phyloP scores from a whole-genome alignment of 805 yeast species.

The Limtongia smithiae region DNA sequence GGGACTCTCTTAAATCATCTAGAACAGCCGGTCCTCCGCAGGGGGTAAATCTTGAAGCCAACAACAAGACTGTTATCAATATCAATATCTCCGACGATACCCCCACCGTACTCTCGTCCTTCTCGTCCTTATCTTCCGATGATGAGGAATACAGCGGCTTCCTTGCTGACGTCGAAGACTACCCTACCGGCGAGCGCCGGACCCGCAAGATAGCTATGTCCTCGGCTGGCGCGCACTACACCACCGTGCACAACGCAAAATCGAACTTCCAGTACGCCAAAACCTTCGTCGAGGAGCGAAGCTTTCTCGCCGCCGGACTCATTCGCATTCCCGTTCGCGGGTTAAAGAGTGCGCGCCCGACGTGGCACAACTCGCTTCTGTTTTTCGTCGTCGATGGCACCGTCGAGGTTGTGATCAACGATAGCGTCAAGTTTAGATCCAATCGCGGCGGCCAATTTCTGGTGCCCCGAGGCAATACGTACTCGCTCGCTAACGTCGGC shows the following conservation, averaged over 20 bases:
- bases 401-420: slow-evolving; percentile 62
- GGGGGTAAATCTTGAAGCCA: too few species aligned
- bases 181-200: slow-evolving; percentile 5
- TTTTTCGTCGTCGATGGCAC: slow-evolving; percentile 73
- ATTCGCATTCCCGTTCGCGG: slow-evolving; percentile 58
- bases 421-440: slow-evolving; percentile 52
- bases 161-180: slow-evolving; percentile 12
- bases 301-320: slow-evolving; percentile 66
- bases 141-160: slow-evolving; percentile 9
- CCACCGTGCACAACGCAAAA: not conserved
- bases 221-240: slow-evolving; percentile 1
- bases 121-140: not conserved
- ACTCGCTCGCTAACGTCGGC: slow-evolving; percentile 39
- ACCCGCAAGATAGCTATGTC: slow-evolving; percentile 8
- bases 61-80: too few species aligned
- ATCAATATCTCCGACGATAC: slow-evolving; percentile 16
- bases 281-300: slow-evolving; percentile 27
- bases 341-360: slow-evolving; percentile 52
- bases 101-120: not conserved
- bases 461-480: slow-evolving; percentile 58
- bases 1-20: too few species aligned
- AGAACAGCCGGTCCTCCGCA: too few species aligned
- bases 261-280: slow-evolving; percentile 21
- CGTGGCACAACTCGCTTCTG: slow-evolving; percentile 65
- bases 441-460: slow-evolving; percentile 74